Conservation (phyloP, 1,139 yeast species). For the Blastobotrys serpentis region DNA sequence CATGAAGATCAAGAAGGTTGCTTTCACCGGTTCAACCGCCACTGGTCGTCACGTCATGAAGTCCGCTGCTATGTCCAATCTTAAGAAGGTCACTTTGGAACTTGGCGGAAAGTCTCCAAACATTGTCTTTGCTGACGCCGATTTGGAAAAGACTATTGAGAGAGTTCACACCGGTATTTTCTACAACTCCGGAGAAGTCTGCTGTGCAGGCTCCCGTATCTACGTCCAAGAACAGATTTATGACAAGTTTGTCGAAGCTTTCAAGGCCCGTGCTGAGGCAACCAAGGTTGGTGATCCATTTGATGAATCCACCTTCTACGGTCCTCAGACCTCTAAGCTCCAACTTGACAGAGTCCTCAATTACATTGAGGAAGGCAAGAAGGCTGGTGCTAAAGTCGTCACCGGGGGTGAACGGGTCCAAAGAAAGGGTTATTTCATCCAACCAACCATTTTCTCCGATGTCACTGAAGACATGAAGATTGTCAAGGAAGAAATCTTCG, state of each 20-base stretch:
- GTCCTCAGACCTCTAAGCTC: conserved; percentile 73
- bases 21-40: conserved; percentile 84
- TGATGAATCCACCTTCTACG: conserved; percentile 67
- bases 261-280: conserved; percentile 50
- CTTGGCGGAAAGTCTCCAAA: conserved; percentile 82
- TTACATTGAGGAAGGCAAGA: conserved; percentile 67
- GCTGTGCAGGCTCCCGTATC: conserved; percentile 79
- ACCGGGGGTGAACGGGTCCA: conserved; percentile 70
- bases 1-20: conserved; percentile 69
- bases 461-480: conserved; percentile 65
- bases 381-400: conserved; percentile 68
- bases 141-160: conserved; percentile 55
- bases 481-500: conserved; percentile 81
- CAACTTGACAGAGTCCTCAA: conserved; percentile 72
- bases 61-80: conserved; percentile 61
- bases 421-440: conserved; percentile 66
- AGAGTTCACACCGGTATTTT: conserved; percentile 57
- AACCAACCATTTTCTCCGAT: conserved; percentile 78
- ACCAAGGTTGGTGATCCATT: conserved; percentile 68
- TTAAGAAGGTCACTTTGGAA: conserved; percentile 76
- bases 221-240: conserved; percentile 71
- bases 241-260: conserved; percentile 56
- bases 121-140: conserved; percentile 69
- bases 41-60: conserved; percentile 73
- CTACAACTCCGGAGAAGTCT: conserved; percentile 79